Base-by-base conservation (phyloP, 352 stramenopile species). In the Phytopythium ostracodes region DNA sequence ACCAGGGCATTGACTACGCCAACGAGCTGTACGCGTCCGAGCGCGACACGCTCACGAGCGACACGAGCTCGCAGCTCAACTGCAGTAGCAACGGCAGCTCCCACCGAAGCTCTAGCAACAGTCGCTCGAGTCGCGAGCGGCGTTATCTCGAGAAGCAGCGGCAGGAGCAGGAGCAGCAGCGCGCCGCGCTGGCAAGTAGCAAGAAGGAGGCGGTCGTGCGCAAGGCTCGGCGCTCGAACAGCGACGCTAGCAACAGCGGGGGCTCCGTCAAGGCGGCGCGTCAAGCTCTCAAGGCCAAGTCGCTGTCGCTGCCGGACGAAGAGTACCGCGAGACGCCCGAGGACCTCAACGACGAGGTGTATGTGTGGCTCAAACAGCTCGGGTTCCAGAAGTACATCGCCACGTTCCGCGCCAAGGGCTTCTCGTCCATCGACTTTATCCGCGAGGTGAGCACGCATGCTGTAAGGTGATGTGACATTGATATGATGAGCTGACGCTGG, bases 381-480 rank as follows among this genome's bases (percentile, higher is more conserved):
- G 71, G 73, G 0, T 71, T 84, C 4, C 70, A 90, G 59, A 76
- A 73, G 43, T 91, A 84, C 62, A 76, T 78, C 4, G n/a, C 71
- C 2, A 81, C 81, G 56, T 78, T 95, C 55, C 89, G 89, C 64
- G 72, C 73, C 24, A 95, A 95, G 61, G 87, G 87, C 24, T 95
- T 92, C 38, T 61, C 70, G 24, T 80, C 83, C 14, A 66, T 95
- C 38, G 87, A 95, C 64, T 94, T 91, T 47, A 88, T 95, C 68
- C 87, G 87, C 51, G 87, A 95, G 81, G 87, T 95, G 56, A 20
- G 54, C 24, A 2, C 36, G 47, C 47, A 25, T 17, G 1, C 47
- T 29, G 22, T 31, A 18, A 4, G 14, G 36, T 24, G 40, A 7
- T 46, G 40, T 24, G 14, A 10, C 22, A 18, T 11, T 9, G 40